phyloP scores from a whole-genome alignment of 2,329 filamentous ascomycete species.

The Dothidotthia symphoricarpi region DNA sequence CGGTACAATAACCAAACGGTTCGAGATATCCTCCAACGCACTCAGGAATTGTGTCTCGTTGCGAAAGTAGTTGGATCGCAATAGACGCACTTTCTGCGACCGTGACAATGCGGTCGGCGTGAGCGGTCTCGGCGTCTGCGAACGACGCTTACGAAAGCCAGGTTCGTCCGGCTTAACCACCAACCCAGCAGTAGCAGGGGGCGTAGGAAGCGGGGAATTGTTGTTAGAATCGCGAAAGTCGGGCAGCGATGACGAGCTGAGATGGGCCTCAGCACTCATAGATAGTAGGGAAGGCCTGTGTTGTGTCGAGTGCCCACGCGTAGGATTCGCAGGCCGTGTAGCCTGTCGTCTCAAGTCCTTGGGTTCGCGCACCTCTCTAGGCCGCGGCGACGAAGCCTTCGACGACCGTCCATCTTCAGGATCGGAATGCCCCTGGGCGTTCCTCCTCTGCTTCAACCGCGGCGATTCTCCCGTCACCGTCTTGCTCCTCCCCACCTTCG shows the following conservation, averaged over 20 bases:
- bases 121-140: slow-evolving; percentile 56
- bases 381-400: slow-evolving; percentile 41
- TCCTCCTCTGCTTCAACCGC: slow-evolving; percentile 46
- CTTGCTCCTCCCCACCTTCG: slow-evolving; percentile 65
- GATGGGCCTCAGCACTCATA: slow-evolving; percentile 58
- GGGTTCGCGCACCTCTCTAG: slow-evolving; percentile 23
- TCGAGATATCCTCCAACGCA: slow-evolving; percentile 79
- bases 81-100: slow-evolving; percentile 66
- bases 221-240: slow-evolving; percentile 56
- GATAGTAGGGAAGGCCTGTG: slow-evolving; percentile 54
- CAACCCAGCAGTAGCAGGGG: slow-evolving; percentile 43
- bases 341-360: slow-evolving; percentile 34
- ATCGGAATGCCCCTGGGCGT: slow-evolving; percentile 36
- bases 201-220: slow-evolving; percentile 37
- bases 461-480: slow-evolving; percentile 58
- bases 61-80: slow-evolving; percentile 80
- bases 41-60: slow-evolving; percentile 78
- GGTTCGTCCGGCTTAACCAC: slow-evolving; percentile 38
- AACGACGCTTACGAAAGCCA: slow-evolving; percentile 52
- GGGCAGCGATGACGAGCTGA: slow-evolving; percentile 68
- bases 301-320: slow-evolving; percentile 27
- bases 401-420: slow-evolving; percentile 36
- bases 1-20: slow-evolving; percentile 76
- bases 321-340: slow-evolving; percentile 19
- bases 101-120: slow-evolving; percentile 62